phyloP scores from a whole-genome alignment of 441 rosid genomes.

The Mallotus japonicus region DNA sequence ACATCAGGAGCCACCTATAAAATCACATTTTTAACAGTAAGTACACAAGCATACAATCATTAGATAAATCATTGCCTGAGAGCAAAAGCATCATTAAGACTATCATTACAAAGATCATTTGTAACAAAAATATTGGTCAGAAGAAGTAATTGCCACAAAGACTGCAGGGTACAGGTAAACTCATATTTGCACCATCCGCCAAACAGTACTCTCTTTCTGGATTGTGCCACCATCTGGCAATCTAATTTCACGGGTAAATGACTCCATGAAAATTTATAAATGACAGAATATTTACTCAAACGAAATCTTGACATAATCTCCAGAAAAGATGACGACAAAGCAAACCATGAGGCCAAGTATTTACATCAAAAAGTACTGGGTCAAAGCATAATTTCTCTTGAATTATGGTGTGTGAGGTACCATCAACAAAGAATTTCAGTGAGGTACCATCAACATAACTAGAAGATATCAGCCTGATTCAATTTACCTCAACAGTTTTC shows the following conservation, averaged over 20 bases:
- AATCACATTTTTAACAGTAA: background rate
- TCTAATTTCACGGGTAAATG: background rate
- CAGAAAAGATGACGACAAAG: background rate
- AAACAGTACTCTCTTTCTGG: background rate
- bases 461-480: background rate
- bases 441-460: background rate
- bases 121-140: background rate
- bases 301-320: background rate
- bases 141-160: background rate
- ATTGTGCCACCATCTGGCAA: background rate
- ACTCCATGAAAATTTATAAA: background rate
- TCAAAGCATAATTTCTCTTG: background rate
- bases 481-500: slow-evolving; percentile 91
- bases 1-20: slow-evolving; percentile 86
- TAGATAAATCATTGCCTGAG: background rate
- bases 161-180: background rate
- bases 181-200: background rate
- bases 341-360: background rate
- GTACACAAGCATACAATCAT: background rate
- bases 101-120: background rate
- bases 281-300: background rate
- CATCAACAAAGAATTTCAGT: background rate
- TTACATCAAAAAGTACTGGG: background rate
- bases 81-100: background rate
- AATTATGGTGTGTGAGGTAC: no score